Percentiles rank a stretch among this genome's conserved stretches.
Evolutionary conservation across 1,139 yeast species (phyloP).

Genomic region (Geotrichum carabidarum): DNA sequence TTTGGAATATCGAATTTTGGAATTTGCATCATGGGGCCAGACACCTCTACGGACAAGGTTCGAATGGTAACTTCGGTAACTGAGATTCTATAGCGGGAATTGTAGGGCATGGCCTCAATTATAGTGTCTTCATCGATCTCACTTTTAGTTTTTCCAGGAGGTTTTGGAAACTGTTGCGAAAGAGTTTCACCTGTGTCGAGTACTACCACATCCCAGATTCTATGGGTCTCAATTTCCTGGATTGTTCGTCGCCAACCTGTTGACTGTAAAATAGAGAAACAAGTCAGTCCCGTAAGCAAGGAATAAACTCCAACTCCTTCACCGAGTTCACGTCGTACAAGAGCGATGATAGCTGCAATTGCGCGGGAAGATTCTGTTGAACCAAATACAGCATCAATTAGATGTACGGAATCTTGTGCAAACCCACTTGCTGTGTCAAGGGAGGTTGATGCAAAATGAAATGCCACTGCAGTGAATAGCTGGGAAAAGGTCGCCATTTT

Average conservation of each 20-base stretch:
- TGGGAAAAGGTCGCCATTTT: constrained; percentile 32
- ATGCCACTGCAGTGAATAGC: constrained; percentile 31
- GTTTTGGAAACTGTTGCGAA: constrained; percentile 30
- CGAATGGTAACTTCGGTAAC: constrained; percentile 25
- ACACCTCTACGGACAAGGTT: constrained; percentile 25
- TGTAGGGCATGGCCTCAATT: constrained; percentile 27
- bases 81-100: constrained; percentile 27
- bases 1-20: constrained; percentile 24
- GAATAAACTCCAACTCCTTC: constrained; percentile 31
- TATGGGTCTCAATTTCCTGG: constrained; percentile 28
- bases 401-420: constrained; percentile 34
- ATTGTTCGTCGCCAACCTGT: constrained; percentile 31
- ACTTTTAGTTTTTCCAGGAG: constrained; percentile 17
- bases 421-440: constrained; percentile 27
- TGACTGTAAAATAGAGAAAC: constrained; percentile 34
- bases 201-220: constrained; percentile 37
- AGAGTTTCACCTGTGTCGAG: constrained; percentile 34
- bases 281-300: constrained; percentile 31
- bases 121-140: constrained; percentile 27
- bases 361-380: constrained; percentile 36
- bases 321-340: constrained; percentile 32
- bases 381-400: constrained; percentile 36
- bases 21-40: constrained; percentile 18
- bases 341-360: constrained; percentile 29
- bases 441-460: constrained; percentile 31